Evolutionary conservation across 495 filamentous ascomycete genomes (phyloP).

Genomic region (Talaromyces stipitatus): DNA sequence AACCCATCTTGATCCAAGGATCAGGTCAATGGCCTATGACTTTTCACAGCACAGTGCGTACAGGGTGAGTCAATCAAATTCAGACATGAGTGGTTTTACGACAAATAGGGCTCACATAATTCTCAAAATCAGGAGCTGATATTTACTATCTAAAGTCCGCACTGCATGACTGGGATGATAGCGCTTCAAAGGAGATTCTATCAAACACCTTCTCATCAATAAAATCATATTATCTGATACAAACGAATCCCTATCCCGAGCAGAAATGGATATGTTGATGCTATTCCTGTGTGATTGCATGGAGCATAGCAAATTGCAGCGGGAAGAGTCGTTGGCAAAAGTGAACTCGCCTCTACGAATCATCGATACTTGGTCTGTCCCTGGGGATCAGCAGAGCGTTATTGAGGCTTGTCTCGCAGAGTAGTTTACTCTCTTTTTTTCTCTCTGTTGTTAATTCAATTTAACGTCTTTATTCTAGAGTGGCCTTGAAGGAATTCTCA

Average conservation of each 20-base stretch:
- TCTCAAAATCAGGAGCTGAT: slow-evolving; percentile 22
- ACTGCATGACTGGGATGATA: slow-evolving; percentile 41
- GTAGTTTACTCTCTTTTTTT: not conserved
- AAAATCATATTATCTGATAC: slow-evolving; percentile 34
- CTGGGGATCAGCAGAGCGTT: not conserved
- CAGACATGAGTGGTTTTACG: not conserved
- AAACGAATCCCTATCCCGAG: slow-evolving; percentile 4
- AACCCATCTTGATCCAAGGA: slow-evolving; percentile 14
- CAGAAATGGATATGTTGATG: slow-evolving; percentile 10
- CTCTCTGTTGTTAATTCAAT: not conserved
- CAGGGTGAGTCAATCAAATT: slow-evolving; percentile 23
- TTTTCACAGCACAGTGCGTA: slow-evolving; percentile 35
- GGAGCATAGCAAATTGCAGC: slow-evolving; percentile 3
- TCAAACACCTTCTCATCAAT: slow-evolving; percentile 32
- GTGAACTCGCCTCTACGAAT: not conserved
- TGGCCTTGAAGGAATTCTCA: too few species aligned
- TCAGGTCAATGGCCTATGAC: slow-evolving; percentile 28
- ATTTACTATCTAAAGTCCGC: slow-evolving; percentile 37
- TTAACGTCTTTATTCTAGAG: too few species aligned
- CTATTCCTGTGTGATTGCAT: slow-evolving; percentile 8
- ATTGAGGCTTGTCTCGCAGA: not conserved
- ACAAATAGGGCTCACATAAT: too few species aligned
- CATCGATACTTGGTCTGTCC: not conserved
- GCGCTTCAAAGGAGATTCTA: slow-evolving; percentile 26
- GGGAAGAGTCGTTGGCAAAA: not conserved